A percentile compares a stretch with the other conserved stretches of the same genome.
phyloP scores from a whole-genome alignment of 2,329 filamentous ascomycete genomes.

The Exophiala sp. region DNA sequence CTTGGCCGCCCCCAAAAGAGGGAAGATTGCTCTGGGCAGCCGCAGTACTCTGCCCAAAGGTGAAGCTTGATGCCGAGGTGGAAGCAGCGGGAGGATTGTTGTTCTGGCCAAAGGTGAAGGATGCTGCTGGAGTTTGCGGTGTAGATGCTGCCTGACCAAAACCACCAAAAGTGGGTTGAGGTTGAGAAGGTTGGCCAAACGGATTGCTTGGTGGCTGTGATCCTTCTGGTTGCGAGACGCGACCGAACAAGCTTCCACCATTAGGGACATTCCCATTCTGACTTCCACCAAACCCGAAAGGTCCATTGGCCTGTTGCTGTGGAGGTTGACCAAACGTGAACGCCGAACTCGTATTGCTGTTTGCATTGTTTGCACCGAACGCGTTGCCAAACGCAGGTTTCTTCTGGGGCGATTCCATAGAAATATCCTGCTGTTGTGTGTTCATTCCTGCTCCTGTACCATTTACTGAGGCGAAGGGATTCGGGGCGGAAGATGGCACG shows the following conservation, averaged over 20 bases:
- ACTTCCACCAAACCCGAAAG: conserved; percentile 11
- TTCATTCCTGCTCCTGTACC: conserved; percentile 11
- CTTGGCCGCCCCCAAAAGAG: conserved; percentile 9
- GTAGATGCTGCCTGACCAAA: conserved; percentile 15
- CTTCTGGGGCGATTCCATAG: conserved; percentile 27
- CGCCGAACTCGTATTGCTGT: conserved; percentile 6
- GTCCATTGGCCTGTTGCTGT: conserved; percentile 12
- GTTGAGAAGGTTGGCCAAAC: conserved; percentile 18
- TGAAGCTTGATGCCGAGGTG: background rate
- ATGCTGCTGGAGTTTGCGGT: conserved; percentile 11
- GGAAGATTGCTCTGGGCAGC: conserved; percentile 13
- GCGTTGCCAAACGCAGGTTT: conserved; percentile 13
- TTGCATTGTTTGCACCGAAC: conserved; percentile 17
- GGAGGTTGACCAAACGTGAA: conserved; percentile 24
- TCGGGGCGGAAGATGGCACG: conserved; percentile 14
- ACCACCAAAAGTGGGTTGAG: conserved; percentile 17
- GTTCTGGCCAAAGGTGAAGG: conserved; percentile 14
- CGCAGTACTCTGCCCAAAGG: conserved; percentile 19
- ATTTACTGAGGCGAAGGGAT: conserved; percentile 26
- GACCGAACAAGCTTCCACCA: conserved; percentile 15
- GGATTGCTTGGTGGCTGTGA: conserved; percentile 10
- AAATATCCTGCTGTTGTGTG: conserved; percentile 16
- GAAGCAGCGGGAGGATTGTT: conserved; percentile 6
- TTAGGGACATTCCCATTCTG: conserved; percentile 3
- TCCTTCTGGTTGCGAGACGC: conserved; percentile 7